Evolutionary conservation across 2,329 filamentous ascomycete species (phyloP).

Genomic region (Magnaporthales sp.): DNA sequence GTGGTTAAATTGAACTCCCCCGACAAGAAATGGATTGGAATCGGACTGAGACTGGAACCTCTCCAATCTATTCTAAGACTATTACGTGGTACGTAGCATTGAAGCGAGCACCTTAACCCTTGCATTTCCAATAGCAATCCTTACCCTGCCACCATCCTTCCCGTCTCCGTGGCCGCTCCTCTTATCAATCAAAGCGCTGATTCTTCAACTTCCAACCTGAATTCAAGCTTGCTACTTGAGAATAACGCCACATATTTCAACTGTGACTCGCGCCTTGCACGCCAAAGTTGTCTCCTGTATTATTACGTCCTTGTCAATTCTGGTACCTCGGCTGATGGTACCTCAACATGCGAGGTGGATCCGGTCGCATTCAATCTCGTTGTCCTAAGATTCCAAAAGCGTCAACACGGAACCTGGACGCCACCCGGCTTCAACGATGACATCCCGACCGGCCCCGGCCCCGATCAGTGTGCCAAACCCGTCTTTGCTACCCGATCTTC

Average conservation of each 20-base stretch:
- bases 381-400: neutral
- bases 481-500: slow-evolving; percentile 34
- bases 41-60: neutral
- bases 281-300: neutral
- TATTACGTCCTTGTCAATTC: neutral
- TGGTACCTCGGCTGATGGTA: neutral
- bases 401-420: neutral
- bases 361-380: neutral
- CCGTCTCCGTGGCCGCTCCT: neutral
- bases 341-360: neutral
- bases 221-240: neutral
- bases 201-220: neutral
- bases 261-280: neutral
- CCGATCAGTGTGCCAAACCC: slow-evolving; percentile 3
- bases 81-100: neutral
- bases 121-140: neutral
- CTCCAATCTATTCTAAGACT: neutral
- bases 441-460: slow-evolving; percentile 3
- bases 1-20: neutral
- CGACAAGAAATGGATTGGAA: neutral
- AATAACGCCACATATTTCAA: neutral
- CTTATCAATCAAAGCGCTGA: neutral
- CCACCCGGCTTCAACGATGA: neutral
- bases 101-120: neutral
- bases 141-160: neutral